phyloP scores from a whole-genome alignment of 1,139 yeast species.

The Yamadazyma atlantica region DNA sequence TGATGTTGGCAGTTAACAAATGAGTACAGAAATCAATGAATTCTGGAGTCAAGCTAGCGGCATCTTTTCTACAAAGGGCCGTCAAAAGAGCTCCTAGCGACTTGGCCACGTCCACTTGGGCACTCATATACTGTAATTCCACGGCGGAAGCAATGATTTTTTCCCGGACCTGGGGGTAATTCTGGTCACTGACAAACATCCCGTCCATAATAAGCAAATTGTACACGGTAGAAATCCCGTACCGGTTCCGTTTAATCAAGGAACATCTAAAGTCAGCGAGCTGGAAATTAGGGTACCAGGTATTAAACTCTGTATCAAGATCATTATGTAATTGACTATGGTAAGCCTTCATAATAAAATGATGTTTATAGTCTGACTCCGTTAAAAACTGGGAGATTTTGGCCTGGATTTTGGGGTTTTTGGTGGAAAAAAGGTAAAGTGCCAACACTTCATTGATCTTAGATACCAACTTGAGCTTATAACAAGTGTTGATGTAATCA shows the following conservation, averaged over 20 bases:
- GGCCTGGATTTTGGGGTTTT: constrained; percentile 36
- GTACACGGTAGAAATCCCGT: constrained; percentile 56
- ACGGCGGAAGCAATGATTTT: constrained; percentile 61
- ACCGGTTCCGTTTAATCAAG: constrained; percentile 45
- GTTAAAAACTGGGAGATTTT: constrained; percentile 47
- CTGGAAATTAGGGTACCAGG: constrained; percentile 46
- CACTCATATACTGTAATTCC: constrained; percentile 61
- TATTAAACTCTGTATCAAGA: constrained; percentile 36
- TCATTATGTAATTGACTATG: constrained; percentile 42
- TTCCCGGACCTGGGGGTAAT: constrained; percentile 53
- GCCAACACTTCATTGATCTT: constrained; percentile 77
- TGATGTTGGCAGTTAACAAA: constrained; percentile 51
- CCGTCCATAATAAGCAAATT: constrained; percentile 65
- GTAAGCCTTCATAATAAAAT: constrained; percentile 30
- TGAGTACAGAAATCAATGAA: constrained; percentile 47
- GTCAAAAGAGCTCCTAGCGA: constrained; percentile 79
- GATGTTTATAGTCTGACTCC: constrained; percentile 31
- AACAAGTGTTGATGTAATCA: constrained; percentile 45
- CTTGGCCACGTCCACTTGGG: constrained; percentile 69
- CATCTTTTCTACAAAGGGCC: constrained; percentile 51
- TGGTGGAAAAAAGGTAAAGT: constrained; percentile 62
- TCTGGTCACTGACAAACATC: constrained; percentile 43
- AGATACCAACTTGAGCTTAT: constrained; percentile 58
- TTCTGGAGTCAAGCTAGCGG: constrained; percentile 29
- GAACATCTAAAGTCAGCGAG: constrained; percentile 58